Conservation (phyloP, 192 early-diverging fungal genomes). For the Cladochytrium replicatum region DNA sequence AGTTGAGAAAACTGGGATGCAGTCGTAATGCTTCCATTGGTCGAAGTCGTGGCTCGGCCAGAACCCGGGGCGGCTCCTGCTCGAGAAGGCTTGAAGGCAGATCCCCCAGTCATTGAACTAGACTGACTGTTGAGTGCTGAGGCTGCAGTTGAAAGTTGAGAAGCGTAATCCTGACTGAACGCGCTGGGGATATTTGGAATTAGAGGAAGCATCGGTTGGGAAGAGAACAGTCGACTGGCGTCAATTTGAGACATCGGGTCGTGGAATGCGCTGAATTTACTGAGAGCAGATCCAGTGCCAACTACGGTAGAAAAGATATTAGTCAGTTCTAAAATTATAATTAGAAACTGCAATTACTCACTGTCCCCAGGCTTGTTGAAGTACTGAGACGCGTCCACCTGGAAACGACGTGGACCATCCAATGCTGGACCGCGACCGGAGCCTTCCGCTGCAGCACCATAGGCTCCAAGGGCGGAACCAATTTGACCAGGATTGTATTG, state of each 20-base stretch:
- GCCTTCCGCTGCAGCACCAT: not conserved
- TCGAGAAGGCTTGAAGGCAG: too few relatives aligned
- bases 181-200: too few relatives aligned
- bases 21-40: too few relatives aligned
- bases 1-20: too few relatives aligned
- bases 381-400: slow-evolving; percentile 22
- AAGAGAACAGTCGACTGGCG: slow-evolving; percentile 15
- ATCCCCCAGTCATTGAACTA: too few relatives aligned
- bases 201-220: not conserved
- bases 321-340: not conserved
- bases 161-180: too few relatives aligned
- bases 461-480: too few relatives aligned
- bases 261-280: slow-evolving; percentile 10
- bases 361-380: slow-evolving; percentile 15
- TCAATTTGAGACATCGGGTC: slow-evolving; percentile 21
- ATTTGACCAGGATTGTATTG: slow-evolving; percentile 1
- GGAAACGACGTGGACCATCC: slow-evolving; percentile 6
- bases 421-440: not conserved
- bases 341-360: slow-evolving; percentile 7
- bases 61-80: too few relatives aligned
- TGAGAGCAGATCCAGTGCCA: not conserved
- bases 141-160: too few relatives aligned
- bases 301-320: not conserved
- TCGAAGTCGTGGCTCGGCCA: too few relatives aligned
- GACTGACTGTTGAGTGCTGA: too few relatives aligned